These are phyloP conservation scores for Lentithecium fluviatile DNA, from an alignment of 495 filamentous ascomycete species.

Conservation along the genomic window DNA sequence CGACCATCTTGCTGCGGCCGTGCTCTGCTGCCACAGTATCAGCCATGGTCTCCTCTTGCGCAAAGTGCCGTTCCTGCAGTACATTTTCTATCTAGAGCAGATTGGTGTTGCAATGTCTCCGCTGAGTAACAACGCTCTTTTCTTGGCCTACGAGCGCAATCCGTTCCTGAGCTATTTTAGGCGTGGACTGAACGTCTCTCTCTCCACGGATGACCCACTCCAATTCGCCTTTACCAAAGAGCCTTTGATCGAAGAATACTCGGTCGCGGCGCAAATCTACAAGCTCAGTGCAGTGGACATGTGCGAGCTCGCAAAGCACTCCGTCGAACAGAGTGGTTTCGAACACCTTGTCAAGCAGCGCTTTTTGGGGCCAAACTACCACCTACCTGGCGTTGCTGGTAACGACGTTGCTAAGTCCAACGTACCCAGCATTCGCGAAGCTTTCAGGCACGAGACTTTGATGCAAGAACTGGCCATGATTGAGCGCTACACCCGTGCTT, in stretches of 20 bases:
- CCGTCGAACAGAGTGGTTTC: conserved; percentile 90
- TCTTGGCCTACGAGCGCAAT: conserved; percentile 95
- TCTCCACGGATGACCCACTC: conserved; percentile 94
- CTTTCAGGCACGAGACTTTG: conserved; percentile 81
- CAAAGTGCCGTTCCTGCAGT: conserved; percentile 92
- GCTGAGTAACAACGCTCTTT: conserved; percentile 94
- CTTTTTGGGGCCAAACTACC: conserved; percentile 79
- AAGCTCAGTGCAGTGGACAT: conserved; percentile 96
- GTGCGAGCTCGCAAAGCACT: conserved; percentile 97
- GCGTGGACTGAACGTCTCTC: conserved; percentile 88
- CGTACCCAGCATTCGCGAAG: conserved; percentile 86
- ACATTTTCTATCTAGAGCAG: conserved; percentile 96
- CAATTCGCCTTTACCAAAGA: conserved; percentile 99
- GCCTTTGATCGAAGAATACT: conserved; percentile 96
- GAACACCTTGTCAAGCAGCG: conserved; percentile 82
- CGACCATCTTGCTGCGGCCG: conserved; percentile 89
- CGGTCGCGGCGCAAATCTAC: conserved; percentile 96
- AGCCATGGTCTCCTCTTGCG: conserved; percentile 90
- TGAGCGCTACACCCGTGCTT: conserved; percentile 37
- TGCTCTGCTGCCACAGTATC: conserved; percentile 95
- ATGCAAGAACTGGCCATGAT: conserved; percentile 72
- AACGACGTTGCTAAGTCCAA: conserved; percentile 95
- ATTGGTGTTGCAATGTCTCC: conserved; percentile 99
- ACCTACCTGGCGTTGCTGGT: conserved; percentile 70
- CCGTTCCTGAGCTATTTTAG: conserved; percentile 94